A percentile compares a stretch with the other conserved stretches of the same genome.
These are phyloP conservation scores for Solanum rostratum DNA, from an alignment of 257 asterid genomes.

Conservation along the genomic window DNA sequence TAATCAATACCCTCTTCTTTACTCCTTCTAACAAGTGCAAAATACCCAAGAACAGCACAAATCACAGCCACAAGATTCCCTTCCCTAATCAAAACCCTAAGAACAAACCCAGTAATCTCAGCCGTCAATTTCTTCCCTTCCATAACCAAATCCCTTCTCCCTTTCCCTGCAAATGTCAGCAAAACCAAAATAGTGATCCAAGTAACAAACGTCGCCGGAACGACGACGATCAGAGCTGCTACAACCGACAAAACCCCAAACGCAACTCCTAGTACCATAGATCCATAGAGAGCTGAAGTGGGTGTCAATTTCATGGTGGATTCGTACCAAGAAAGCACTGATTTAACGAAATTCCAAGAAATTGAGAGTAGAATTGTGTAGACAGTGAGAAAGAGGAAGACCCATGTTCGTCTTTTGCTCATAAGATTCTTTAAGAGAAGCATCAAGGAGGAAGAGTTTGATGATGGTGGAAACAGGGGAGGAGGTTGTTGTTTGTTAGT, in stretches of 20 bases:
- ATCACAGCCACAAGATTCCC: constrained; percentile 79
- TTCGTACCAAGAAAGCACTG: constrained; percentile 55
- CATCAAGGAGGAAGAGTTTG: constrained; percentile 1
- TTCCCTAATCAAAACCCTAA: constrained; percentile 64
- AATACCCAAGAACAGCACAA: constrained; percentile 76
- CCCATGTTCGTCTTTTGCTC: constrained; percentile 85
- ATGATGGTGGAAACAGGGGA: not conserved
- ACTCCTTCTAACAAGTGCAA: constrained; percentile 46
- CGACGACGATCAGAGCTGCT: constrained; percentile 77
- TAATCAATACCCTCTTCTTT: constrained; percentile 13
- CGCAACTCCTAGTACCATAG: constrained; percentile 46
- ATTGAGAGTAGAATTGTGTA: constrained; percentile 56
- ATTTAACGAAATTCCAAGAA: constrained; percentile 68
- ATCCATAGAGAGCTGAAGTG: constrained; percentile 52
- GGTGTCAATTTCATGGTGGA: constrained; percentile 8
- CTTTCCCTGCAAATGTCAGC: constrained; percentile 69
- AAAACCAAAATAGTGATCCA: constrained; percentile 78
- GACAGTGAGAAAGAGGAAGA: constrained; percentile 48
- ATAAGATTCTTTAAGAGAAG: constrained; percentile 31
- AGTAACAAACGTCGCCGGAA: constrained; percentile 79
- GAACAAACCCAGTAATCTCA: constrained; percentile 61
- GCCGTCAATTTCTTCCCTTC: constrained; percentile 82
- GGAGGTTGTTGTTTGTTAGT: not conserved
- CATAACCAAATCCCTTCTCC: constrained; percentile 49
- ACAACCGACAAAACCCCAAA: constrained; percentile 76